These are phyloP conservation scores for Trichaptum fuscoviolaceum DNA, from an alignment of 768 basidiomycete genomes.

Conservation along the genomic window DNA sequence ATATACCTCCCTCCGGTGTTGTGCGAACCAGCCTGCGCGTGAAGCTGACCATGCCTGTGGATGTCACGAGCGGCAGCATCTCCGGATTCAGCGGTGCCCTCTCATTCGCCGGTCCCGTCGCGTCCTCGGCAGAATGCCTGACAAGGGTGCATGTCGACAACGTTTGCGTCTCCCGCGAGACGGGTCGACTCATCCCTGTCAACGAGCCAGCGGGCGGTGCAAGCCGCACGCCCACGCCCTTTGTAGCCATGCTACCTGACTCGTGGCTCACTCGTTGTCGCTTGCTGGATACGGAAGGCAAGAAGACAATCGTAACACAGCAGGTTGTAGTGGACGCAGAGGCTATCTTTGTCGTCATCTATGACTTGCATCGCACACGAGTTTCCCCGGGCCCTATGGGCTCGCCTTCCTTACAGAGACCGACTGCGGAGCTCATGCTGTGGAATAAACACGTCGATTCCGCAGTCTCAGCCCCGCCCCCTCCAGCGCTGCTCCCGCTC, in stretches of 20 bases:
- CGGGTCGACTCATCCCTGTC: constrained; percentile 43
- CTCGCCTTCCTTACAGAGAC: constrained; percentile 16
- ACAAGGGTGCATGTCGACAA: constrained; percentile 54
- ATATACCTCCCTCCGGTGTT: constrained; percentile 25
- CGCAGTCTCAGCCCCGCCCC: neutral
- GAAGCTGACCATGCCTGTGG: constrained; percentile 50
- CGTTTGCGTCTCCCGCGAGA: constrained; percentile 48
- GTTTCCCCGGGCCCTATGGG: constrained; percentile 21
- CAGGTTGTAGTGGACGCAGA: constrained; percentile 63
- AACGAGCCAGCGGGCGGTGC: constrained; percentile 8
- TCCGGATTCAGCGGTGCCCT: constrained; percentile 61
- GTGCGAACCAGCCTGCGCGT: constrained; percentile 41
- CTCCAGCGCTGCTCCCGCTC: neutral
- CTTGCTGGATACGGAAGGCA: constrained; percentile 48
- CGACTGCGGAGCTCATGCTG: constrained; percentile 56
- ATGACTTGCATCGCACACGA: constrained; percentile 59
- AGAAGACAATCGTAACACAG: constrained; percentile 57
- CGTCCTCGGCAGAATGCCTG: constrained; percentile 51
- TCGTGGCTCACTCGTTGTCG: constrained; percentile 60
- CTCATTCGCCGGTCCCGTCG: constrained; percentile 49
- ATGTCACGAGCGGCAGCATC: constrained; percentile 44
- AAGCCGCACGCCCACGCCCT: constrained; percentile 11
- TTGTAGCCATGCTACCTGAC: constrained; percentile 59
- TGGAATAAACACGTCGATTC: constrained; percentile 36
- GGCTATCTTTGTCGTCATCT: constrained; percentile 57